Conservation (phyloP, 257 asterid genomes). For the Gardenia jasminoides region DNA sequence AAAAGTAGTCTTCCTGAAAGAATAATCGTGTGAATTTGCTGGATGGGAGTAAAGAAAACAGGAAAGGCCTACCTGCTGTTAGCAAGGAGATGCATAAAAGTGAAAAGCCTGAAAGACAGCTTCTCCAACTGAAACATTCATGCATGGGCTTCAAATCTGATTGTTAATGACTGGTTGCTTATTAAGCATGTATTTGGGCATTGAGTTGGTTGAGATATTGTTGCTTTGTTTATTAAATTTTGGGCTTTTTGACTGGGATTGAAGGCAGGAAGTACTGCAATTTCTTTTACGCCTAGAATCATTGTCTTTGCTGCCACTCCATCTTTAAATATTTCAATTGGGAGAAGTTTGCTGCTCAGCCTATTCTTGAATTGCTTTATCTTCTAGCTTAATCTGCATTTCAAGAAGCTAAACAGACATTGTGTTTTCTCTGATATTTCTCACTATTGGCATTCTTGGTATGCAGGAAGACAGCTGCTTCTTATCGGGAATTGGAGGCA, state of each 20-base stretch:
- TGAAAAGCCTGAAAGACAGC: not conserved
- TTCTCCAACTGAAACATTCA: not conserved
- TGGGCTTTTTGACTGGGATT: not conserved
- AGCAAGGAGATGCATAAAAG: not conserved
- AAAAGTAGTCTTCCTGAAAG: not conserved
- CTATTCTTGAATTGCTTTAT: not conserved
- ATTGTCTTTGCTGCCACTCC: not conserved
- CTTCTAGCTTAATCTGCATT: not conserved
- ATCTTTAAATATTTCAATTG: not conserved
- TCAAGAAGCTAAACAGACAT: not conserved
- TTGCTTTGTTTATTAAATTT: not conserved
- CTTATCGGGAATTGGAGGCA: slow-evolving; percentile 74
- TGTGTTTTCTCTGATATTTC: not conserved
- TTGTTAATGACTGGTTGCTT: not conserved
- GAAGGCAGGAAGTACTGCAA: not conserved
- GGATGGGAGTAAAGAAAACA: not conserved
- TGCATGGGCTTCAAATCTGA: not conserved
- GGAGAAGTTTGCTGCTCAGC: not conserved
- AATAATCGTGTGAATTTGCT: not conserved
- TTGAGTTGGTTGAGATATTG: not conserved
- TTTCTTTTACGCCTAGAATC: not conserved
- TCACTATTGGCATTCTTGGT: not conserved
- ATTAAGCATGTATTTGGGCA: not conserved
- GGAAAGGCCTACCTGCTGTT: not conserved
- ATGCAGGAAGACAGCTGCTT: slow-evolving; percentile 60